Conservation (phyloP, 2,329 filamentous ascomycete genomes). For the Penicillium aurantiogriseum region DNA sequence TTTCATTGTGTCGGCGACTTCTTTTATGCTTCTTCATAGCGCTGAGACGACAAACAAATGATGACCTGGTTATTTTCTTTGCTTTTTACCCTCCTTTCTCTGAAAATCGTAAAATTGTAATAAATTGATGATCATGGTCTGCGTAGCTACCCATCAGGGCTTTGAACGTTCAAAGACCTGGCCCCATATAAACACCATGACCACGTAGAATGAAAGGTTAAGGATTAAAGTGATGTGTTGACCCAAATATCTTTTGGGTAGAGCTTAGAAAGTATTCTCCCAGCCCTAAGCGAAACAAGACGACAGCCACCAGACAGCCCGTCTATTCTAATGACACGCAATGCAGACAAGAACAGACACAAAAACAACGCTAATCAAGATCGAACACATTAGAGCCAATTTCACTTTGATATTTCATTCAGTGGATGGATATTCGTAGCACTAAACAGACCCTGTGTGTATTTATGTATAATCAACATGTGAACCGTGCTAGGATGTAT, state of each 20-base stretch:
- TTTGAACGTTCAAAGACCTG: background rate
- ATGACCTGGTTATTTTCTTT: slow-evolving; percentile 23
- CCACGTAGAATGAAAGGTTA: background rate
- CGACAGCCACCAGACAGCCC: background rate
- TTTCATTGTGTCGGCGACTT: slow-evolving; percentile 19
- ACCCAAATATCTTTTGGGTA: background rate
- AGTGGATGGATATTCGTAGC: background rate
- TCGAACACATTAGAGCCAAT: background rate
- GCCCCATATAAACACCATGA: background rate
- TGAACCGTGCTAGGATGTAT: slow-evolving; percentile 2
- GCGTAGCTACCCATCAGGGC: background rate
- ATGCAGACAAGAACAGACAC: background rate
- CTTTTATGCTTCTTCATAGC: slow-evolving; percentile 28
- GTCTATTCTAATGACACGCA: background rate
- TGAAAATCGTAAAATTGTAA: background rate
- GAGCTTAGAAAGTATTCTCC: background rate
- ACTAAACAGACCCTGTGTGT: background rate
- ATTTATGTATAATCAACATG: slow-evolving; percentile 4
- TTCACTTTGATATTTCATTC: background rate
- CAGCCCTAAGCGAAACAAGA: background rate
- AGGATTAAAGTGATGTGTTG: background rate
- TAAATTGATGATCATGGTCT: background rate
- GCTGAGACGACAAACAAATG: slow-evolving; percentile 30
- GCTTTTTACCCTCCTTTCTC: background rate
- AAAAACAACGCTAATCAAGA: background rate